Evolutionary conservation across 495 filamentous ascomycete species (phyloP).

Genomic region (Parathielavia appendiculata): DNA sequence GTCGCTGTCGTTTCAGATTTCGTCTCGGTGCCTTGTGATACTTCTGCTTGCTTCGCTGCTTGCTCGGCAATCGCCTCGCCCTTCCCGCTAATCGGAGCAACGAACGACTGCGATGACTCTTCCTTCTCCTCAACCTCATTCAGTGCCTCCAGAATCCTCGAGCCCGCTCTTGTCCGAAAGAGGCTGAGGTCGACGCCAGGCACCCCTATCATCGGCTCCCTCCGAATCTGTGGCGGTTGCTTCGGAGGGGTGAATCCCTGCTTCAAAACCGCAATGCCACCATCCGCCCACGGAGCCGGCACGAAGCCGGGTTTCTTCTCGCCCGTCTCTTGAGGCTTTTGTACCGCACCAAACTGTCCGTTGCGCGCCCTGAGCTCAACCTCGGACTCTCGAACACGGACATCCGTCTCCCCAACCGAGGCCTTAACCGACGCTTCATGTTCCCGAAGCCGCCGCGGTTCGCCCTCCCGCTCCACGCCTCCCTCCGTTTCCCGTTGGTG

Average conservation of each 20-base stretch:
- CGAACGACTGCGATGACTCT: neutral
- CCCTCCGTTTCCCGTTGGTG: slow-evolving; percentile 1
- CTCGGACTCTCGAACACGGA: neutral
- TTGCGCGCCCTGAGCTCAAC: neutral
- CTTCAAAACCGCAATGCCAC: slow-evolving; percentile 8
- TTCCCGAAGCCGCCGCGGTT: neutral
- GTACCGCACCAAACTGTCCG: neutral
- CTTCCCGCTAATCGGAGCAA: neutral
- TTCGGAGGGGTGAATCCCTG: slow-evolving; percentile 10
- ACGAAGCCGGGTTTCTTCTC: slow-evolving; percentile 3
- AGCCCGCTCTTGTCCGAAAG: slow-evolving; percentile 36
- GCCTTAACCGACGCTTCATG: neutral
- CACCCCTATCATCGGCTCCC: slow-evolving; percentile 1
- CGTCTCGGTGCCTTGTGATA: neutral
- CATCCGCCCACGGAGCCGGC: slow-evolving; percentile 17
- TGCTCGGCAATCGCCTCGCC: neutral
- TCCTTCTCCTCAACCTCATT: slow-evolving; percentile 12
- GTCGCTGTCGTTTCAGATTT: neutral
- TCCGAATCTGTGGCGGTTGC: slow-evolving; percentile 5
- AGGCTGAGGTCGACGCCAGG: slow-evolving; percentile 32
- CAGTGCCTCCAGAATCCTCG: slow-evolving; percentile 30
- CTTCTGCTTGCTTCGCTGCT: neutral
- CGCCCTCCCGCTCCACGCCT: neutral
- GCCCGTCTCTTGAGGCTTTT: neutral
- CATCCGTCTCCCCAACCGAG: neutral